Conservation (phyloP, 1,139 yeast species). For the Blastobotrys proliferans region DNA sequence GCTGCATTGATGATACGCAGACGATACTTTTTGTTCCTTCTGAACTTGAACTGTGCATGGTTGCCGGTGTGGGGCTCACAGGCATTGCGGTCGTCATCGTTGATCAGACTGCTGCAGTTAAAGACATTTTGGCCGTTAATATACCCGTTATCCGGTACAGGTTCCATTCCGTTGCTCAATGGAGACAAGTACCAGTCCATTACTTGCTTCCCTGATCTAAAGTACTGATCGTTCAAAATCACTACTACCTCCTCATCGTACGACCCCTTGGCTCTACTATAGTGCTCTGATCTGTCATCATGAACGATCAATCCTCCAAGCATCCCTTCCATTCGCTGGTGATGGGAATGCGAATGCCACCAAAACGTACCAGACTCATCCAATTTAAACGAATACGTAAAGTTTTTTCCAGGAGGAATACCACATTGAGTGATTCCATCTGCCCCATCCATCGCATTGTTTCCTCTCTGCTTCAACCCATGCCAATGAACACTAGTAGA, state of each 20-base stretch:
- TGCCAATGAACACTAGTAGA: conserved; percentile 60
- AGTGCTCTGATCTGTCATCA: conserved; percentile 11
- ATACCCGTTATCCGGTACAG: conserved; percentile 63
- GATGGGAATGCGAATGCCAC: conserved; percentile 80
- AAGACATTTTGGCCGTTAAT: conserved; percentile 27
- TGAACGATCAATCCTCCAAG: conserved; percentile 64
- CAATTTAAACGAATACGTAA: conserved; percentile 66
- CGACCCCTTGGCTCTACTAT: conserved; percentile 23
- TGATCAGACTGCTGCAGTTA: neutral
- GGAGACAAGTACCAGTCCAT: conserved; percentile 51
- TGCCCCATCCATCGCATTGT: conserved; percentile 76
- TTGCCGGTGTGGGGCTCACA: neutral
- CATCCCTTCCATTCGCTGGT: conserved; percentile 81
- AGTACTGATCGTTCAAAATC: conserved; percentile 72
- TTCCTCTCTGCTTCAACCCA: conserved; percentile 68
- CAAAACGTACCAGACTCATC: conserved; percentile 78
- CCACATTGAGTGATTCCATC: conserved; percentile 80
- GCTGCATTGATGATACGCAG: conserved; percentile 32
- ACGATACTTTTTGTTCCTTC: conserved; percentile 20
- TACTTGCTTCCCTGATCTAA: conserved; percentile 47
- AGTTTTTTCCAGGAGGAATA: conserved; percentile 62
- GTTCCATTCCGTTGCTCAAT: conserved; percentile 88
- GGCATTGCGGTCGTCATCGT: conserved; percentile 6
- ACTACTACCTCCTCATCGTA: conserved; percentile 43
- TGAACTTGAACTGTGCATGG: conserved; percentile 10